Evolutionary conservation across 805 yeast genomes (phyloP), one percentile per base, ranked within the genome.

Genomic region (Kodamaea restingae): DNA sequence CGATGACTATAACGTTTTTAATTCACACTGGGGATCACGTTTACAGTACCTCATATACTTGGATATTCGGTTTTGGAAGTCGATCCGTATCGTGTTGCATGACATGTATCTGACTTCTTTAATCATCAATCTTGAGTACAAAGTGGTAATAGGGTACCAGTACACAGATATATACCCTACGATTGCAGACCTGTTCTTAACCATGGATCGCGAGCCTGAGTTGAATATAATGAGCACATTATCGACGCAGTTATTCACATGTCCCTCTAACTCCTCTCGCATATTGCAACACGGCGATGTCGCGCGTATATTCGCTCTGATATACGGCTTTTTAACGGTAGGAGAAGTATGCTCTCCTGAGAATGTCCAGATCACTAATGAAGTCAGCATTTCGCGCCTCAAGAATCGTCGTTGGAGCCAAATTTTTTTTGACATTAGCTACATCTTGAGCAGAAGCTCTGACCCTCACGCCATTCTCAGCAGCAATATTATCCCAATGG

Each of bases 191-290:
- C 67, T 83, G 65, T 85, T 81, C 49, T 68, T 85, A 34, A 63
- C 73, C 0, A 65, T 78, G 46, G 99, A 93, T 53, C 72, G 96
- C 43, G 98, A 93, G 53, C 95, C 96, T 0, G 96, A 88, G 49
- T 62, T 77, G 39, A 86, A 91, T 9, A 72, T 85, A 3, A 70
- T 90, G 66, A 73, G 81, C 27, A 77, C 81, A 27, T 63, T 91
- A 15, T 80, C 95, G 0, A 80, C 91, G 0, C 98, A 93, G 60
- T 63, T 93, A 15, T 88, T 88, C 60, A 90, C 97, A 0, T 83
- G 95, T 39, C 96, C 97, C 0, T 76, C 88, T 0, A 81, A 84
- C 47, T 81, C 95, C 0, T 73, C 76, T 1, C 63, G 77, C 18
- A 75, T 85, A 18, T 70, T 80, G 6, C 59, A 67, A 21, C 84